Evolutionary conservation across 768 basidiomycete species (phyloP).

Genomic region (Trametes maxima): DNA sequence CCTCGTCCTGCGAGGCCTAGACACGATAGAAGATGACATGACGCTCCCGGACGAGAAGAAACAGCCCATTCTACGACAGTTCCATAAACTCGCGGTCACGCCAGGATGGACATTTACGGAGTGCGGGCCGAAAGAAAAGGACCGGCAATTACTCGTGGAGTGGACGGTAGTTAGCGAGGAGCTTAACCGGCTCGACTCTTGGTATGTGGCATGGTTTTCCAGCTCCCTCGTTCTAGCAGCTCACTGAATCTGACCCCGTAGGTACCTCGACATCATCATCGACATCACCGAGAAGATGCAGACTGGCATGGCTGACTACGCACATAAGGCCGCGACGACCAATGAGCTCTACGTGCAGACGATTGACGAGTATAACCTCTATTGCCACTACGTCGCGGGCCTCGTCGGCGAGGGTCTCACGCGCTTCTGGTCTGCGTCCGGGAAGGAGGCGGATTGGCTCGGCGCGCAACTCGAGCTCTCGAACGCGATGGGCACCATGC

Average conservation of each 20-base stretch:
- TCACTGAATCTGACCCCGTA: constrained; percentile 27
- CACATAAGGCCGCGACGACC: constrained; percentile 76
- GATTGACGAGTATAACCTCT: constrained; percentile 89
- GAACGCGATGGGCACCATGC: constrained; percentile 92
- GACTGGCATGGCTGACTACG: constrained; percentile 93
- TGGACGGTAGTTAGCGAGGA: constrained; percentile 84
- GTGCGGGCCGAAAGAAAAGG: constrained; percentile 85
- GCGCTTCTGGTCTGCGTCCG: constrained; percentile 82
- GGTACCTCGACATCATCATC: constrained; percentile 78
- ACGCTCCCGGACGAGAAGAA: constrained; percentile 85
- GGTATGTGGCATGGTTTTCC: constrained; percentile 45
- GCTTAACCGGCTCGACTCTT: constrained; percentile 63
- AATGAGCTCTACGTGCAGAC: constrained; percentile 72
- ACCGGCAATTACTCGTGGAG: constrained; percentile 80
- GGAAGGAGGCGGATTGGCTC: constrained; percentile 77
- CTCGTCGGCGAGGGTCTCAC: constrained; percentile 96
- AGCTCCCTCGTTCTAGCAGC: background rate
- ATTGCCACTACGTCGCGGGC: constrained; percentile 98
- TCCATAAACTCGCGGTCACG: constrained; percentile 76
- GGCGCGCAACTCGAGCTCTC: constrained; percentile 82
- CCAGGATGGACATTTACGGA: constrained; percentile 88
- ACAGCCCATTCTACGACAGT: constrained; percentile 79
- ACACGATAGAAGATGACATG: constrained; percentile 99
- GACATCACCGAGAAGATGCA: constrained; percentile 89
- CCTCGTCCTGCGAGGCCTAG: constrained; percentile 89